phyloP scores from a whole-genome alignment of 306 rosid genomes.

The Clitoria ternatea region DNA sequence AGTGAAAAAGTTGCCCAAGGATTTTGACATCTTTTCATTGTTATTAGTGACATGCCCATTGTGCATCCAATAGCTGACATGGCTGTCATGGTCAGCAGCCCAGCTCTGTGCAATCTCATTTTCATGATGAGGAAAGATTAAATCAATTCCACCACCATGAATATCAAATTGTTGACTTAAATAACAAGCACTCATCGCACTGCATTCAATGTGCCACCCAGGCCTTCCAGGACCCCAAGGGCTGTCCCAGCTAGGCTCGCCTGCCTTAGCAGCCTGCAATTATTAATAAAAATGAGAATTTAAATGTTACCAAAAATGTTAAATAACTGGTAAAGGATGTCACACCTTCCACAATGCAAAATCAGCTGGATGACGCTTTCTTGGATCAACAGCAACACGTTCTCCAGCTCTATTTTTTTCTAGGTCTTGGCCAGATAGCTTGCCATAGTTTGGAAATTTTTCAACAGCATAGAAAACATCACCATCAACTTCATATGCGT shows the following conservation, averaged over 20 bases:
- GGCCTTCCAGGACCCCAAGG: slow-evolving; percentile 98
- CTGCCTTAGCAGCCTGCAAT: slow-evolving; percentile 86
- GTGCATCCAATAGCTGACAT: slow-evolving; percentile 82
- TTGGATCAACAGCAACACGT: slow-evolving; percentile 80
- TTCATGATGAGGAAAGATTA: slow-evolving; percentile 98
- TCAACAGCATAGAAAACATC: slow-evolving; percentile 93
- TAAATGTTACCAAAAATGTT: background rate
- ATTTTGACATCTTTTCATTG: slow-evolving; percentile 93
- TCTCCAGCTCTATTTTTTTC: slow-evolving; percentile 90
- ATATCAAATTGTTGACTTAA: slow-evolving; percentile 78
- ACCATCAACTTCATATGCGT: slow-evolving; percentile 74
- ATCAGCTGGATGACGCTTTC: slow-evolving; percentile 85
- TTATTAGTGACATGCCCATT: slow-evolving; percentile 94
- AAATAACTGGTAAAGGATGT: slow-evolving; percentile 17
- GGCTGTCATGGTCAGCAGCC: slow-evolving; percentile 77
- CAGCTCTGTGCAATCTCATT: slow-evolving; percentile 95
- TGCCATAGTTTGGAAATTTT: slow-evolving; percentile 70
- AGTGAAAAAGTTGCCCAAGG: slow-evolving; percentile 91
- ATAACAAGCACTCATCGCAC: slow-evolving; percentile 96
- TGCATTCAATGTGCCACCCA: slow-evolving; percentile 99
- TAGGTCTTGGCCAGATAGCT: slow-evolving; percentile 76
- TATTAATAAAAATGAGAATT: background rate
- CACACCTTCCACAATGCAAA: slow-evolving; percentile 96
- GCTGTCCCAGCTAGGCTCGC: slow-evolving; percentile 97
- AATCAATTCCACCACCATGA: slow-evolving; percentile 97